Conservation (phyloP, 2,329 filamentous ascomycete species). For the Botrytis medusae region DNA sequence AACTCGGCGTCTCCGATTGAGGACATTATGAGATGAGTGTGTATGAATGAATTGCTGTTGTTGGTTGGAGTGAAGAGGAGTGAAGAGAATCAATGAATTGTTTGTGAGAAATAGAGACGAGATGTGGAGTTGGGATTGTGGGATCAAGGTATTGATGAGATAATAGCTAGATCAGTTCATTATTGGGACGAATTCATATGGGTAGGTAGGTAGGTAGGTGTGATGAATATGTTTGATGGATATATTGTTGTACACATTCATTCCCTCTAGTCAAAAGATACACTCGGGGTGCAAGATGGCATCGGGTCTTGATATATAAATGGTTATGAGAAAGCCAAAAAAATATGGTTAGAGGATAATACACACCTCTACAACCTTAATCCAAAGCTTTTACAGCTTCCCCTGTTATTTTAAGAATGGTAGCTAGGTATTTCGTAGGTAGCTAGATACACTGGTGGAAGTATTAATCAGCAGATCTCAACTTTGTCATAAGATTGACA, state of each 20-base stretch:
- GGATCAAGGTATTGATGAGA: not conserved
- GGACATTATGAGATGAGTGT: slow-evolving; percentile 1
- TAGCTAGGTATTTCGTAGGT: too few relatives aligned
- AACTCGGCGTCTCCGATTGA: not conserved
- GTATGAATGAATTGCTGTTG: not conserved
- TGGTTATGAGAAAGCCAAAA: not conserved
- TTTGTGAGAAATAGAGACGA: not conserved
- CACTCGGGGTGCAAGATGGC: not conserved
- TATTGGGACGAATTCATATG: not conserved
- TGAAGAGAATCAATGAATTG: not conserved
- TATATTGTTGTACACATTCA: not conserved
- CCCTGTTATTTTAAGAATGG: not conserved
- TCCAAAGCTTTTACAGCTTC: not conserved
- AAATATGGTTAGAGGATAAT: not conserved
- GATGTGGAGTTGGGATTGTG: not conserved
- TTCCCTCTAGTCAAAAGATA: not conserved
- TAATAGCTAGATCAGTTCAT: not conserved
- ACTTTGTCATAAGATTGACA: not conserved
- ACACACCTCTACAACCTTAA: not conserved
- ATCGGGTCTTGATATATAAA: not conserved
- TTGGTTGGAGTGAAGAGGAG: not conserved
- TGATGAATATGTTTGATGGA: not conserved
- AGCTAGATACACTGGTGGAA: too few relatives aligned
- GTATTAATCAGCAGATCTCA: not conserved
- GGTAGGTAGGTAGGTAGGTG: not conserved